These are phyloP conservation scores for Fusarium sp. DNA, from an alignment of 2,329 filamentous ascomycete genomes.

Conservation along the genomic window DNA sequence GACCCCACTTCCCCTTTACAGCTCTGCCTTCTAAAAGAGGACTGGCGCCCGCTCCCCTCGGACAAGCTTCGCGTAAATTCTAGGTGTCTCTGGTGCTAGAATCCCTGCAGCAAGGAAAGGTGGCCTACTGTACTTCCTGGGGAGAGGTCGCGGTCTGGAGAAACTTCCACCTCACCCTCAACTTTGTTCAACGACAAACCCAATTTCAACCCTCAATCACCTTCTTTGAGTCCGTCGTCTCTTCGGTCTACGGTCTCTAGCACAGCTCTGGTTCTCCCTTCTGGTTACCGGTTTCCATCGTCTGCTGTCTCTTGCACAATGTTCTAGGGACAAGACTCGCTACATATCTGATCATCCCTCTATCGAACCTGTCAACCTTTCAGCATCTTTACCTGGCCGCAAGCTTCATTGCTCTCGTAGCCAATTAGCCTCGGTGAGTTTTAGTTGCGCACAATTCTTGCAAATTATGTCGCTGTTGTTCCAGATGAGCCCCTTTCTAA, in stretches of 20 bases:
- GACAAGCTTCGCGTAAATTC: slow-evolving; percentile 47
- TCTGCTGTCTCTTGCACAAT: slow-evolving; percentile 52
- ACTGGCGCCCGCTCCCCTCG: slow-evolving; percentile 31
- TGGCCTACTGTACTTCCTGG: slow-evolving; percentile 43
- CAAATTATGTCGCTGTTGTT: not conserved
- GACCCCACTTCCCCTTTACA: slow-evolving; percentile 34
- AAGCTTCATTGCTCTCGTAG: slow-evolving; percentile 41
- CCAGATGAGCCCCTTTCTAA: slow-evolving; percentile 20
- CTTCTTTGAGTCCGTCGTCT: slow-evolving; percentile 38
- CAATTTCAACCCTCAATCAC: slow-evolving; percentile 42
- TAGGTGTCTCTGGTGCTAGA: slow-evolving; percentile 36
- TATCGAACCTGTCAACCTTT: slow-evolving; percentile 30
- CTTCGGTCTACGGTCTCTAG: slow-evolving; percentile 46
- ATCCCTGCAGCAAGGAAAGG: slow-evolving; percentile 40
- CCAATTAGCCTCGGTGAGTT: slow-evolving; percentile 30
- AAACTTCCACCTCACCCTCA: slow-evolving; percentile 58
- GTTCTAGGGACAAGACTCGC: slow-evolving; percentile 52
- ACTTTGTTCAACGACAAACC: slow-evolving; percentile 42
- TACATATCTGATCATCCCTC: slow-evolving; percentile 42
- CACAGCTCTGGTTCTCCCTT: slow-evolving; percentile 54
- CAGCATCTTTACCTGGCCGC: slow-evolving; percentile 28
- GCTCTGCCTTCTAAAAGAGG: slow-evolving; percentile 14
- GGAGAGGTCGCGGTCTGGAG: slow-evolving; percentile 46
- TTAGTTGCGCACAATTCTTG: not conserved
- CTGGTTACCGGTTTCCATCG: slow-evolving; percentile 54